Evolutionary conservation across 345 rosid genomes (phyloP), one percentile per base, ranked within the genome.

Genomic region (Arabis hirsuta): DNA sequence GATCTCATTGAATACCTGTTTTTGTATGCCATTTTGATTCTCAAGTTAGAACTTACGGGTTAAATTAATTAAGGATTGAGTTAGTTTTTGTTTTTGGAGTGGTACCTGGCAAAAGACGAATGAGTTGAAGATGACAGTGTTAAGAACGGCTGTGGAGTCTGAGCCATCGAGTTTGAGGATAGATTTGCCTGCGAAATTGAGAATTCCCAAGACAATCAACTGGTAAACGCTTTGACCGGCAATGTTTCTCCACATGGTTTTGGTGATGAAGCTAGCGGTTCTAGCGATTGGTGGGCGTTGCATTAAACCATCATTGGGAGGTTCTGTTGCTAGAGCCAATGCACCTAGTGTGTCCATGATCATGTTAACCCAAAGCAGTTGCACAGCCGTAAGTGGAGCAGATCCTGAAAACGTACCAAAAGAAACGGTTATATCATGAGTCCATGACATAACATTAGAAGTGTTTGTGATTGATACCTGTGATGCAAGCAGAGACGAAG

Each of bases 271-370:
- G 48, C 73, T 65, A 7, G 65, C 81, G 44, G 81, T 82, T 75
- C 90, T 81, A 7, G 84, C 87, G 19, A 86, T 71, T 9, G 92
- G 92, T 50, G 84, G 85, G 2, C 96, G 81, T 76, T 83, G 76
- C 96, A 90, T 90, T 51, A 90, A 80, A 31, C 83, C 86, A 2
- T 90, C 91, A 41, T 83, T 71, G 12, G 96, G 96, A 65, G 96
- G 96, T 57, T 90, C 96, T 45, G 96, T 87, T 7, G 92, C 96
- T 26, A 90, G 62, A 66, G 96, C 96, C 41, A 90, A 27, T 7
- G 96, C 96, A 43, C 96, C 96, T 1, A 90, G 92, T 24, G 96
- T 87, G 87, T 90, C 96, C 96, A 90, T 90, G 57, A 90, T 90
- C 86, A 90, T 77, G 85, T 90, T 90, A 66, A 87, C 96, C 96